Percentiles rank a stretch among this genome's conserved stretches.
Evolutionary conservation across 140 eudicot genomes (phyloP).

Genomic region (Flaveria floridana): DNA sequence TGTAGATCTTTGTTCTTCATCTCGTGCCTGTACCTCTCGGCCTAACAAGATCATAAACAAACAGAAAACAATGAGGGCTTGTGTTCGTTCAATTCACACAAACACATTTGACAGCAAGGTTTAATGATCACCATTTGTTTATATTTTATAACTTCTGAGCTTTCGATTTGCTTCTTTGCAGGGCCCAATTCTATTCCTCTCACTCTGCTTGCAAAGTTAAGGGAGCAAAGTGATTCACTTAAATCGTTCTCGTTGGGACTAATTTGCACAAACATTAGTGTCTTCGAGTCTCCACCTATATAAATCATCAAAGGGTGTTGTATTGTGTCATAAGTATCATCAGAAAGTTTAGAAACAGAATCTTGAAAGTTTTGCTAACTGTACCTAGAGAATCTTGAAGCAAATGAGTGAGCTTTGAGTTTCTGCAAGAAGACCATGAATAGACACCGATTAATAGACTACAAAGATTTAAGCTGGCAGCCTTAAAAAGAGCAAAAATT

Average conservation of each 20-base stretch:
- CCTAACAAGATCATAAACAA: slow-evolving; percentile 40
- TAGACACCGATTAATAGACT: not conserved
- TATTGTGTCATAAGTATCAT: slow-evolving; percentile 6
- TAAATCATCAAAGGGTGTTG: not conserved
- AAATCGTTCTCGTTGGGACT: slow-evolving; percentile 86
- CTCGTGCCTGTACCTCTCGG: slow-evolving; percentile 72
- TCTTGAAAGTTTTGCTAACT: not conserved
- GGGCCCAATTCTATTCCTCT: slow-evolving; percentile 98
- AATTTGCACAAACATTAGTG: slow-evolving; percentile 92
- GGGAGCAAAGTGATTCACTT: slow-evolving; percentile 89
- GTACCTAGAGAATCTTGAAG: slow-evolving; percentile 98
- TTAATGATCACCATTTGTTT: slow-evolving; percentile 69
- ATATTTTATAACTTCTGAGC: slow-evolving; percentile 67
- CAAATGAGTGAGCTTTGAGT: slow-evolving; percentile 97
- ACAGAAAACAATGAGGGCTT: not conserved
- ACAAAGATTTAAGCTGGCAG: not conserved
- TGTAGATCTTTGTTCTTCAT: slow-evolving; percentile 73
- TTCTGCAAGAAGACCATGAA: slow-evolving; percentile 46
- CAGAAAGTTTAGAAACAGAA: slow-evolving; percentile 3
- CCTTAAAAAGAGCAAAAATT: not conserved
- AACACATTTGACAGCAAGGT: slow-evolving; percentile 15
- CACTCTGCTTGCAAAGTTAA: slow-evolving; percentile 95
- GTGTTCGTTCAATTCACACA: not conserved
- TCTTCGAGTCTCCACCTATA: slow-evolving; percentile 96
- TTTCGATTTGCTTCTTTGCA: slow-evolving; percentile 86